Conservation (phyloP, 805 yeast species). For the Zygotorulaspora florentina region DNA sequence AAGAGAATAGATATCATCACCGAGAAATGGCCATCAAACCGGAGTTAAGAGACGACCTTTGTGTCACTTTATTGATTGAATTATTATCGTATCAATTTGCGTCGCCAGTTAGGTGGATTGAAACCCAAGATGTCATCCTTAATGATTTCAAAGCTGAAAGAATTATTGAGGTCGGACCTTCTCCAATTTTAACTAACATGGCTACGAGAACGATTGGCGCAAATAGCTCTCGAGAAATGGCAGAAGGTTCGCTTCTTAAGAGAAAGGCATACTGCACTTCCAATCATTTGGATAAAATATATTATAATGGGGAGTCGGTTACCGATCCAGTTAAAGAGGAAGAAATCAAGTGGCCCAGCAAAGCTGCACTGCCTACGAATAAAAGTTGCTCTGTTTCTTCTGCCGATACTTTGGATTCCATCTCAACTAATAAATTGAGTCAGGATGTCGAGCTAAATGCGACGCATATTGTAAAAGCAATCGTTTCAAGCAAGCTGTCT, state of each 20-base stretch:
- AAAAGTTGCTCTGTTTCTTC: not conserved
- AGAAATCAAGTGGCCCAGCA: not conserved
- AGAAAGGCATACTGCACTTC: conserved; percentile 82
- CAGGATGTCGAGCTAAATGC: not conserved
- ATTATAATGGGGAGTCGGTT: conserved; percentile 58
- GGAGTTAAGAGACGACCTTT: conserved; percentile 81
- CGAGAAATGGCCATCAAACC: conserved; percentile 37
- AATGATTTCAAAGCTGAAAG: conserved; percentile 78
- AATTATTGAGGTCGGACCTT: conserved; percentile 86
- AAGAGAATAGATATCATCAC: not conserved
- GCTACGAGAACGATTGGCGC: conserved; percentile 81
- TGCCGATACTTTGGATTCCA: not conserved
- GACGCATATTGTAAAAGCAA: conserved; percentile 14
- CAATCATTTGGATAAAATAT: conserved; percentile 78
- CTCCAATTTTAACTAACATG: conserved; percentile 90
- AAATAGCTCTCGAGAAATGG: conserved; percentile 79
- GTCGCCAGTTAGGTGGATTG: conserved; percentile 92
- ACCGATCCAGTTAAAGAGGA: conserved; percentile 17
- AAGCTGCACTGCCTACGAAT: not conserved
- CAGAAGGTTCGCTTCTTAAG: conserved; percentile 52
- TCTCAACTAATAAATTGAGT: not conserved
- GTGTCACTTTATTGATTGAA: conserved; percentile 79
- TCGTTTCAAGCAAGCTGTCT: conserved; percentile 21
- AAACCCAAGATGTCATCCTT: conserved; percentile 84
- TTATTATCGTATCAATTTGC: conserved; percentile 89